phyloP scores from a whole-genome alignment of 306 rosid genomes.

The Cucurbita maxima region DNA sequence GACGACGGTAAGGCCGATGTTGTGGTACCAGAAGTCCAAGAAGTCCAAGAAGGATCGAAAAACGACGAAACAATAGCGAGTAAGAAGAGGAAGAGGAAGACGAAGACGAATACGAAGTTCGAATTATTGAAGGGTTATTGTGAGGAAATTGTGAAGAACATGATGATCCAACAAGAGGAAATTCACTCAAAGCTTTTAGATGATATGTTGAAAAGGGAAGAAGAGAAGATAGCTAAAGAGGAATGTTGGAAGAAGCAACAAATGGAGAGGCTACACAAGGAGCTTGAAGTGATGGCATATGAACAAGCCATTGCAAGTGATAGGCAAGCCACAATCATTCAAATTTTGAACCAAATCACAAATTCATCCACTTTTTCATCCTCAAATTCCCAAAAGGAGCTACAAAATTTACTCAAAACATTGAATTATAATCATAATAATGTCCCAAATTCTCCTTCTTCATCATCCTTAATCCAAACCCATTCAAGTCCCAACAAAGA shows the following conservation, averaged over 20 bases:
- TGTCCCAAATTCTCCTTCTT: not conserved
- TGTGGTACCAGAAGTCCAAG: not conserved
- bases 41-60: not conserved
- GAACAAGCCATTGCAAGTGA: slow-evolving; percentile 54
- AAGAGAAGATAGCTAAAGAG: slow-evolving; percentile 48
- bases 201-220: slow-evolving; percentile 61
- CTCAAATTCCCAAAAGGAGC: not conserved
- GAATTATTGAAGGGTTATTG: slow-evolving; percentile 57
- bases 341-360: slow-evolving; percentile 45
- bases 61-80: not conserved
- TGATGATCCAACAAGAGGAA: slow-evolving; percentile 73
- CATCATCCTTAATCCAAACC: slow-evolving; percentile 8
- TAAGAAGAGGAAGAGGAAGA: slow-evolving; percentile 40
- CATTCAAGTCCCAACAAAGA: slow-evolving; percentile 1
- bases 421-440: not conserved
- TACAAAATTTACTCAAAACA: not conserved
- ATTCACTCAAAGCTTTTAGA: slow-evolving; percentile 51
- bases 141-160: slow-evolving; percentile 44
- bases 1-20: not conserved
- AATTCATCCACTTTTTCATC: slow-evolving; percentile 8
- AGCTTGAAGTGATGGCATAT: slow-evolving; percentile 52
- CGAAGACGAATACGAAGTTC: slow-evolving; percentile 15
- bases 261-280: slow-evolving; percentile 55
- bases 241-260: slow-evolving; percentile 80
- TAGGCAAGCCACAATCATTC: slow-evolving; percentile 46